Percentiles rank a stretch among this genome's conserved stretches.
These are phyloP conservation scores for Globisporangium carolinianum DNA, from an alignment of 352 stramenopile genomes.

Conservation along the genomic window DNA sequence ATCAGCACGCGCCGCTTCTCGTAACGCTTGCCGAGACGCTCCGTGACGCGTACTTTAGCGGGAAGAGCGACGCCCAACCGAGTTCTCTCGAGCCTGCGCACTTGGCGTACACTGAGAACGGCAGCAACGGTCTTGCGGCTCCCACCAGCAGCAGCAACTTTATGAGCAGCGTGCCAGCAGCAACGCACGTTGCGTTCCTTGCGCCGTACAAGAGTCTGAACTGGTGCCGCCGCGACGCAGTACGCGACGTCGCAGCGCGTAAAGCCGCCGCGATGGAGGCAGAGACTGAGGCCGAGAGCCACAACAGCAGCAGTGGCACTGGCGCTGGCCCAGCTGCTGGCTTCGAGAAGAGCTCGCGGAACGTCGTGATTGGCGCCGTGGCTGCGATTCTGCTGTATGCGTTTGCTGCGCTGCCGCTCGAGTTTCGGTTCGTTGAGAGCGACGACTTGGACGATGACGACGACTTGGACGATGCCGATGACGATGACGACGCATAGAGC, in stretches of 20 bases:
- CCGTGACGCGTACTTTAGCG: slow-evolving; percentile 63
- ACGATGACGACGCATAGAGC: slow-evolving; percentile 35
- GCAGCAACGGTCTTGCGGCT: slow-evolving; percentile 56
- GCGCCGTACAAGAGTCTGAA: slow-evolving; percentile 78
- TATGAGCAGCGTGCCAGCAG: slow-evolving; percentile 59
- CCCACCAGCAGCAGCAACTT: slow-evolving; percentile 31
- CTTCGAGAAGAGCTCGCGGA: slow-evolving; percentile 74
- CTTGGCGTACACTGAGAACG: slow-evolving; percentile 65
- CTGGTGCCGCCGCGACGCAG: slow-evolving; percentile 70
- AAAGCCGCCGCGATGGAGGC: slow-evolving; percentile 14
- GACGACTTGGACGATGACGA: slow-evolving; percentile 30
- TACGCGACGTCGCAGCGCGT: slow-evolving; percentile 35
- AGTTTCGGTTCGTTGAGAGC: slow-evolving; percentile 39
- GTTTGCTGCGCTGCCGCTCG: slow-evolving; percentile 52
- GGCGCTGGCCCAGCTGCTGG: slow-evolving; percentile 19
- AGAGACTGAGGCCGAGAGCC: slow-evolving; percentile 11
- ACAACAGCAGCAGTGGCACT: slow-evolving; percentile 9
- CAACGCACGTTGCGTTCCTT: slow-evolving; percentile 61
- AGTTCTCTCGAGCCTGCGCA: slow-evolving; percentile 28
- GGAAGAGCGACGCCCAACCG: slow-evolving; percentile 19
- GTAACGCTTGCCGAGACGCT: slow-evolving; percentile 66
- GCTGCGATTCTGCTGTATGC: slow-evolving; percentile 66
- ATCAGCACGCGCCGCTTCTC: slow-evolving; percentile 70
- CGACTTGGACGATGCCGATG: slow-evolving; percentile 24
- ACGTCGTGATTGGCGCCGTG: slow-evolving; percentile 74